Evolutionary conservation across 345 rosid species (phyloP).

Genomic region (Citrus glauca): DNA sequence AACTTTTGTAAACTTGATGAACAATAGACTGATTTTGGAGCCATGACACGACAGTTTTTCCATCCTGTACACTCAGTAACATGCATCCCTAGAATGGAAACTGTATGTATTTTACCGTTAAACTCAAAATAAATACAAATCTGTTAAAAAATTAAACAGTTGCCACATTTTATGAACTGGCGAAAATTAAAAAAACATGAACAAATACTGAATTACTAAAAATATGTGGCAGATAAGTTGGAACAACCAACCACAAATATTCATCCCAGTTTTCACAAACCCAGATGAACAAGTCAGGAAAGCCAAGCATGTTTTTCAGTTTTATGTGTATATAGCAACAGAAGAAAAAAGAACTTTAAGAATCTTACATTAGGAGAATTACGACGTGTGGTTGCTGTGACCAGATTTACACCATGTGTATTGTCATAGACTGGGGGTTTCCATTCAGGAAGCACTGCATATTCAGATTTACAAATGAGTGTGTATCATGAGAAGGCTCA

Average conservation of each 20-base stretch:
- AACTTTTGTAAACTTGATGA: neutral
- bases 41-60: neutral
- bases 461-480: conserved; percentile 9
- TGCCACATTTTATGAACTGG: neutral
- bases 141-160: neutral
- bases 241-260: neutral
- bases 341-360: neutral
- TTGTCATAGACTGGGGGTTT: conserved; percentile 97
- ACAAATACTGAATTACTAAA: neutral
- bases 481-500: conserved; percentile 6
- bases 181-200: neutral
- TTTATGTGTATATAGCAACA: neutral
- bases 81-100: neutral
- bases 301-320: neutral
- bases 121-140: neutral
- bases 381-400: conserved; percentile 91
- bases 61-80: neutral
- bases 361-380: conserved; percentile 80
- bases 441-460: conserved; percentile 91
- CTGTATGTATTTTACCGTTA: neutral
- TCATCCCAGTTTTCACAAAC: neutral
- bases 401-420: conserved; percentile 64
- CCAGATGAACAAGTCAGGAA: neutral
- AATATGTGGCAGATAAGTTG: neutral
- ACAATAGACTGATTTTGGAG: neutral